These are phyloP conservation scores for Eimeria acervulina DNA, from an alignment of 169 alveolate species.

Conservation along the genomic window DNA sequence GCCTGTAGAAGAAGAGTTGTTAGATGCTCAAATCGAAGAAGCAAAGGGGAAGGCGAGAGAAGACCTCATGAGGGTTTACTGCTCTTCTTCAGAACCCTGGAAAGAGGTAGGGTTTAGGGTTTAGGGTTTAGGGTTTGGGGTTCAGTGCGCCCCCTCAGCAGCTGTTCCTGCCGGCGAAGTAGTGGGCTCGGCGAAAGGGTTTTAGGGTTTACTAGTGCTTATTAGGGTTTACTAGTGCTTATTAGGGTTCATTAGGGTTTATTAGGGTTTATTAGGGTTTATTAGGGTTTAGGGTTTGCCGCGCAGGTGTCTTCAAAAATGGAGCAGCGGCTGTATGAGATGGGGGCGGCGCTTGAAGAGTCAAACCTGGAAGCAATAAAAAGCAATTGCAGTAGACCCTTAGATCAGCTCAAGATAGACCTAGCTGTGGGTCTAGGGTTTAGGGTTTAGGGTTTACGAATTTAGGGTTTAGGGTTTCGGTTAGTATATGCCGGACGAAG, in stretches of 20 bases:
- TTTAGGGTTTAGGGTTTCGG: background rate
- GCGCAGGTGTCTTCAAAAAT: slow-evolving; percentile 30
- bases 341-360: slow-evolving; percentile 21
- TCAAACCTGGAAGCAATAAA: slow-evolving; percentile 71
- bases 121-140: background rate
- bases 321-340: slow-evolving; percentile 54
- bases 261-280: too few species aligned
- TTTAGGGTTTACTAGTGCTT: background rate
- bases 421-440: slow-evolving; percentile 53
- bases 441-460: slow-evolving; percentile 19
- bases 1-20: slow-evolving; percentile 67
- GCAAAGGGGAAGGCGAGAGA: slow-evolving; percentile 28
- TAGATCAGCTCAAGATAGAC: slow-evolving; percentile 64
- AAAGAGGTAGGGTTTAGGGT: slow-evolving; percentile 6
- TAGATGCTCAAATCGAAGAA: background rate
- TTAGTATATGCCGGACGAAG: background rate
- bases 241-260: too few species aligned
- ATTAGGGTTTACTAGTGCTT: background rate
- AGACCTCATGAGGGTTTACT: slow-evolving; percentile 43
- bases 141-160: background rate
- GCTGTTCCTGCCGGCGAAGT: too few species aligned
- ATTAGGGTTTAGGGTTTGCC: slow-evolving; percentile 16
- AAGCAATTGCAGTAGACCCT: slow-evolving; percentile 60
- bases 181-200: too few species aligned
- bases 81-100: slow-evolving; percentile 65